Evolutionary conservation across 768 basidiomycete species (phyloP).

Genomic region (Nidularia sp.): DNA sequence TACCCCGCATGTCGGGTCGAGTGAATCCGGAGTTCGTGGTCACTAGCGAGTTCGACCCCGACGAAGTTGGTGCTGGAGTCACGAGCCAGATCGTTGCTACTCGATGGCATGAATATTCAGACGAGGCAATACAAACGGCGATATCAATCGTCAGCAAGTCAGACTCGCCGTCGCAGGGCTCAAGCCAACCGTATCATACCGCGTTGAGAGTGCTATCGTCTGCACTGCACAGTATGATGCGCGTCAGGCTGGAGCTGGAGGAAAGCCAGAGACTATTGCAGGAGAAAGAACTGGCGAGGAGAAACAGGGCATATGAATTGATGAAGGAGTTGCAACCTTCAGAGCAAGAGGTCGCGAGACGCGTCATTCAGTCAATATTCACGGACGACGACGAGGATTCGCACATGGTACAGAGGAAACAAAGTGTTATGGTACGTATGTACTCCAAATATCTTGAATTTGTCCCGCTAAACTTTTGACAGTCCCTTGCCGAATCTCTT

Average conservation of each 20-base stretch:
- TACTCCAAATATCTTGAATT: conserved; percentile 1
- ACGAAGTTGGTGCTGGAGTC: conserved; percentile 23
- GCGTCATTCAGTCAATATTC: conserved; percentile 66
- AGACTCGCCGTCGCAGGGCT: conserved; percentile 42
- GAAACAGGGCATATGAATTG: conserved; percentile 47
- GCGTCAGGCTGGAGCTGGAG: conserved; percentile 61
- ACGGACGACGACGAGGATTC: conserved; percentile 42
- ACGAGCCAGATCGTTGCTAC: conserved; percentile 55
- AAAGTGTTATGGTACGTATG: conserved; percentile 52
- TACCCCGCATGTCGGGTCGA: conserved; percentile 9
- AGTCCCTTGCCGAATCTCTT: conserved; percentile 53
- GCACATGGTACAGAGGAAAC: conserved; percentile 50
- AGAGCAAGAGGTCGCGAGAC: conserved; percentile 64
- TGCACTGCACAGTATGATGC: conserved; percentile 55
- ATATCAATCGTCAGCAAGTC: conserved; percentile 45
- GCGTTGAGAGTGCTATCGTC: conserved; percentile 68
- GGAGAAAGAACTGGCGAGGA: conserved; percentile 57
- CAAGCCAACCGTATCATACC: conserved; percentile 59
- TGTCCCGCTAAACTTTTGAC: background rate
- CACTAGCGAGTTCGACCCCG: conserved; percentile 28
- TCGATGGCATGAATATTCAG: conserved; percentile 76
- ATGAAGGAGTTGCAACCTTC: conserved; percentile 53
- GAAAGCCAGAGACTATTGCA: conserved; percentile 44
- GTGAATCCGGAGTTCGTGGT: conserved; percentile 24
- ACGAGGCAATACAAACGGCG: conserved; percentile 65